Evolutionary conservation across 2,329 filamentous ascomycete genomes (phyloP), one percentile per base, ranked within the genome.

Genomic region (Aspergillus nomiae): DNA sequence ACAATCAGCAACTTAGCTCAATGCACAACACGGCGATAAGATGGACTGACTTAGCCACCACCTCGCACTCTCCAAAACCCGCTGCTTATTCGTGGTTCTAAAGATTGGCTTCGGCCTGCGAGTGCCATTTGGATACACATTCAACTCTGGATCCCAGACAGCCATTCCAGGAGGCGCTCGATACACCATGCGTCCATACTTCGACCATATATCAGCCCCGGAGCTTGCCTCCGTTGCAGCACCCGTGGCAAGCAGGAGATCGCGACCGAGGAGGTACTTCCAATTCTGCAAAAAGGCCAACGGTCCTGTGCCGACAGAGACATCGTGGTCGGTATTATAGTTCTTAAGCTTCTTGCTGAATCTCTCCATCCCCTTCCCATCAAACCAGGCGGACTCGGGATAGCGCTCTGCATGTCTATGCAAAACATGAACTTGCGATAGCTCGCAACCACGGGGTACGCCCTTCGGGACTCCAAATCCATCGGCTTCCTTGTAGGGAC

Each of bases 391-490:
- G 19, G 76, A 53, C 0, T 80, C 83, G 3, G 83, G 83, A 50
- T 85, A 86, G 26, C 85, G 80, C 64, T 86, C 77, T 1, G 83
- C 82, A 71, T 87, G 85, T 32, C 85, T 80, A 68, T 87, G 84
- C 19, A 87, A 77, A 7, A 80, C 75, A 66, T 86, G 84, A 0
- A 78, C 83, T 70, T 86, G 83, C 62, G 84, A 82, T 60, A 87
- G 74, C 70, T 86, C 84, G 73, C 85, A 87, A n/a, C 83, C 83
- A 54, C 80, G 74, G 0, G 85, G 85, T 16, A 86, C 80, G 36
- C 84, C 84, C 10, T 70, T 72, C 16, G 72, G 64, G 16, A 74
- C 34, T 3, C 65, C 60, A 58, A 76, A 76, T 58, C 65, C 62
- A 0, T 62, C 58, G 1, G 70, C 67, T 11, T 72, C 69, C 21